Base-by-base conservation (phyloP, 2,329 filamentous ascomycete genomes). In the Bimuria novae-zelandiae region DNA sequence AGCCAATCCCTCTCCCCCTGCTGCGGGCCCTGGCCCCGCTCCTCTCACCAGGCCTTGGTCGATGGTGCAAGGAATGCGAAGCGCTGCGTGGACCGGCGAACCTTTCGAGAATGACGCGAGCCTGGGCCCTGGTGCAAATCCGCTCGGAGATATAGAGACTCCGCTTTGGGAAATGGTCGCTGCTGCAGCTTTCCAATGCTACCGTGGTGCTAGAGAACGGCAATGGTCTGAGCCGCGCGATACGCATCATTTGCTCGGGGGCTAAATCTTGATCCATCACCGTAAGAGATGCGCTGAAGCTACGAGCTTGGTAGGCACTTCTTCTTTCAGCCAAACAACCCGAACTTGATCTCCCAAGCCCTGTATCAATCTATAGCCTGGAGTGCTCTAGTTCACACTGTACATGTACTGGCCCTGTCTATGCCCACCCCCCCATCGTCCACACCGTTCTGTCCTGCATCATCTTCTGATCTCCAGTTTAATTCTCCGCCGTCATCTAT, bases 121-220 rank as follows among this genome's bases (percentile, higher is more conserved):
- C 69, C 67, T 71, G 64, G 68, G 66, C 70, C 64, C 59, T 60
- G 64, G 69, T 59, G 68, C 68, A 71, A 61, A 69, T 64, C 63
- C 59, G 57, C 57, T 61, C 70, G 71, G 71, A 70, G 69, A 73
- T 71, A 71, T 75, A 75, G 64, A 71, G 62, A 64, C 59, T 57
- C 74, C 69, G 59, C 57, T 71, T 77, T 71, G 62, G 73, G 74
- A 69, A 70, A 72, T 68, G 70, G 61, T 72, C 70, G 73, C 71
- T 71, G 67, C 74, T 77, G 76, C 76, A 77, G 75, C 74, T 73
- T 73, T 66, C 74, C 74, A 76, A 75, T 76, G 72, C 72, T 73
- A 77, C 73, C 70, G 68, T 75, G 68, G 71, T 74, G 72, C 72
- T 75, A 71, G 69, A 71, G 63, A 68, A 71, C 64, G 69, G 69